Evolutionary conservation across 306 rosid species (phyloP), one percentile per base, ranked within the genome.

Genomic region (Sesbania bispinosa): DNA sequence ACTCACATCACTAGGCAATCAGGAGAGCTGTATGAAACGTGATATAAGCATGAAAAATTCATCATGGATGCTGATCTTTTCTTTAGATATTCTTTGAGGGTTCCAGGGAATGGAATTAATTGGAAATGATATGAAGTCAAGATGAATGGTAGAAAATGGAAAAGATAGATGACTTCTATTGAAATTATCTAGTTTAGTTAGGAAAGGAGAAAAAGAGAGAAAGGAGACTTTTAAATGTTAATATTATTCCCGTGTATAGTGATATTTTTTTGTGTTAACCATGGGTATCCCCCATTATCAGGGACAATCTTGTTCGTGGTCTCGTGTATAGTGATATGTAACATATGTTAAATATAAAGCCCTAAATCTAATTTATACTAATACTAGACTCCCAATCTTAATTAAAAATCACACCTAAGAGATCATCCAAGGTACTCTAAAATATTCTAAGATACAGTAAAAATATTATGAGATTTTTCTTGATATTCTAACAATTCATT

Each of bases 101-200:
- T 55, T 75, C 29, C 18, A 13, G 2, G 20, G 30, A 20, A 54
- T 65, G 14, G 20, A 55, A 30, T 69, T 75, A 65, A 23, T 42
- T 66, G 52, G 19, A 66, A 55, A 54, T 53, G 26, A n/a, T 9
- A 26, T 43, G 5, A 21, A 47, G 11, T 73, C n/a, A n/a, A n/a
- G 48, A 52, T 63, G 57, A 63, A 16, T 74, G 7, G 57, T 19
- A 18, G 15, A 47, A 42, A 21, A 47, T 53, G 65, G 73, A 53
- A 18, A 41, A 41, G 35, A 41, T 29, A 29, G 33, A 64, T 14
- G 14, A 41, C 14, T 23, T 45, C 7, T 46, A 9, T 46, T 33
- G 60, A 42, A 20, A 59, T 58, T 19, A 42, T 46, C 4, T 15
- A n/a, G 55, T 65, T 26, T 45, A 45, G 29, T 65, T 16, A 7